Base-by-base conservation (phyloP, 2,329 filamentous ascomycete genomes). In the Dothiorella sarmentorum region DNA sequence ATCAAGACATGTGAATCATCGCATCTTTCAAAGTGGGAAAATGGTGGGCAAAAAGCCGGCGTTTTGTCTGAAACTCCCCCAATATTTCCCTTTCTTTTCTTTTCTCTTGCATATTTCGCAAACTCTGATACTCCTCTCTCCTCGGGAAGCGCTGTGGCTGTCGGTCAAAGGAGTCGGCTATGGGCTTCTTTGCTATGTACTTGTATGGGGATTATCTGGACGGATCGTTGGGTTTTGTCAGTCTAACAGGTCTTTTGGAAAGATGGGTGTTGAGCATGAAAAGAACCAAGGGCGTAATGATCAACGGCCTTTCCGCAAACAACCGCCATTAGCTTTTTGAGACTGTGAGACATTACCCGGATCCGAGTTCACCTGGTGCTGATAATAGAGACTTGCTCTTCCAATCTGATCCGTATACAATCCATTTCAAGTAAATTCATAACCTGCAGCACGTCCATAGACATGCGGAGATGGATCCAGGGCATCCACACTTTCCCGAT, bases 141-240 rank as follows among this genome's bases (percentile, higher is more conserved):
- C 33, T 40, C n/a, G 35, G 35, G 22, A 53, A 53, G 49, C 49
- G n/a, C 33, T 40, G 24, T 53, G 35, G 35, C 49, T 53, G 33
- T 33, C 17, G 37, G 22, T 31, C 22, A 11, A 53, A 40, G 18
- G 26, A 51, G 24, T 53, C 22, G 49, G 49, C 20, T 29, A 20
- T 40, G 49, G 49, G 49, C 49, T 53, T 53, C 49, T 53, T 35
- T 53, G 40, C 49, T 53, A 17, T 53, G 49, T 53, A 53, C 35
- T 53, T 53, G 33, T 53, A 53, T 7, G 49, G 20, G 40, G 29
- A 40, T 15, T 38, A 53, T 37, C 33, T 26, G 49, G 49, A 18
- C 33, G 49, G 33, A 17, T 38, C 49, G 37, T 52, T 24, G 47
- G 47, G 26, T 29, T 53, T 31, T 53, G 49, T 53, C 11, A 24